Conservation (phyloP, 768 basidiomycete genomes). For the Plicaturopsis crispa region DNA sequence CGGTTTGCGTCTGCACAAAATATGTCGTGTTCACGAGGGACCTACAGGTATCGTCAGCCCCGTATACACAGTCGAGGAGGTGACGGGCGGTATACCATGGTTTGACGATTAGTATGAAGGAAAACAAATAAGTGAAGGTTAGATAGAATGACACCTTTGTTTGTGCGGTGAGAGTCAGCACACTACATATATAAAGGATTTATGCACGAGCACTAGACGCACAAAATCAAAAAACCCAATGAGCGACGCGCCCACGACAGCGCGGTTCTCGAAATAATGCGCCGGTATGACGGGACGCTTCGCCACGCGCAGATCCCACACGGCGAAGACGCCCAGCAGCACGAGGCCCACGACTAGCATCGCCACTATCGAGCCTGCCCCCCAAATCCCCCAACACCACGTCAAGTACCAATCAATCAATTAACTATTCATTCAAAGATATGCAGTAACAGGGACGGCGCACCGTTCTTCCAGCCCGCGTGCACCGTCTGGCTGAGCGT, state of each 20-base stretch:
- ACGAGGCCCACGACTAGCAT: constrained; percentile 42
- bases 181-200: background rate
- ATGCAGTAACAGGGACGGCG: constrained; percentile 10
- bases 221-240: constrained; percentile 65
- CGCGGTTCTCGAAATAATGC: constrained; percentile 51
- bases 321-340: constrained; percentile 33
- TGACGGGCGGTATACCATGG: constrained; percentile 40
- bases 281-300: constrained; percentile 52
- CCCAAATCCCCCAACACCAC: too few species aligned
- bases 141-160: constrained; percentile 55
- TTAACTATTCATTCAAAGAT: background rate
- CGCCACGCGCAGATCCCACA: constrained; percentile 46
- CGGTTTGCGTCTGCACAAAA: constrained; percentile 53
- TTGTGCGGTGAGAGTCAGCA: constrained; percentile 1
- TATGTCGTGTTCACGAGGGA: constrained; percentile 49
- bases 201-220: constrained; percentile 11
- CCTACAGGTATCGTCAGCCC: too few species aligned
- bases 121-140: constrained; percentile 68
- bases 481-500: constrained; percentile 35
- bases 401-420: too few species aligned
- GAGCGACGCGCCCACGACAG: constrained; percentile 47
- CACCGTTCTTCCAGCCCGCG: constrained; percentile 39
- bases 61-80: too few species aligned
- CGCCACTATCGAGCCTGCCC: constrained; percentile 41
- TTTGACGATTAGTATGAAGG: constrained; percentile 49